These are phyloP conservation scores for Tetracladium maxilliforme DNA, from an alignment of 2,329 filamentous ascomycete species.

Conservation along the genomic window DNA sequence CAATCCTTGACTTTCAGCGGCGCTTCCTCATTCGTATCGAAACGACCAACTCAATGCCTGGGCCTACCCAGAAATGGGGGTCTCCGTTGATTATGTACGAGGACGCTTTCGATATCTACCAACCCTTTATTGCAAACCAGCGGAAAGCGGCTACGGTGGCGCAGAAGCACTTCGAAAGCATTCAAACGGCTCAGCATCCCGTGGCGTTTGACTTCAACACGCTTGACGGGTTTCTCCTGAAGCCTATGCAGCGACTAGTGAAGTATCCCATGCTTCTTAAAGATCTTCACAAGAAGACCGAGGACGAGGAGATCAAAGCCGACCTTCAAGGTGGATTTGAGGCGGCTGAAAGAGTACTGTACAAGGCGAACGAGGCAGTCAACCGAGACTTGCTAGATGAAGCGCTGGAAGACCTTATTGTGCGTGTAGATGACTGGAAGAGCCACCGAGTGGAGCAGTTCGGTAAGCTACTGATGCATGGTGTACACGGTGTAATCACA, in stretches of 20 bases:
- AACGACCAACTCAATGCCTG: conserved; percentile 76
- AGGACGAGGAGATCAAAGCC: conserved; percentile 52
- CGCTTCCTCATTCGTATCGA: conserved; percentile 92
- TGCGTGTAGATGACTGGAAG: conserved; percentile 93
- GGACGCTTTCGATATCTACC: conserved; percentile 82
- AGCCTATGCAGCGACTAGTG: conserved; percentile 88
- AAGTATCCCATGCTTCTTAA: conserved; percentile 88
- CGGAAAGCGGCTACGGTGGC: conserved; percentile 79
- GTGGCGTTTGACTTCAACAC: conserved; percentile 82
- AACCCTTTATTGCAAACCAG: conserved; percentile 95
- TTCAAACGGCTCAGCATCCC: conserved; percentile 56
- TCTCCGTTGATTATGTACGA: conserved; percentile 75
- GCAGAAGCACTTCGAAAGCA: conserved; percentile 74
- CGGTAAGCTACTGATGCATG: conserved; percentile 74
- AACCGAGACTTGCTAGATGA: conserved; percentile 75
- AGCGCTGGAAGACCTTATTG: conserved; percentile 67
- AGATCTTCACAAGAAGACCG: conserved; percentile 75
- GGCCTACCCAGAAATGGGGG: conserved; percentile 80
- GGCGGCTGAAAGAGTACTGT: conserved; percentile 67
- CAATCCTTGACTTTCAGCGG: conserved; percentile 87
- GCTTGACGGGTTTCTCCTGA: conserved; percentile 81
- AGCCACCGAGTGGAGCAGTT: conserved; percentile 83
- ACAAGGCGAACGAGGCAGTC: conserved; percentile 80
- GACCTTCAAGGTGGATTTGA: conserved; percentile 68
- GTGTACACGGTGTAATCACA: conserved; percentile 83